Evolutionary conservation across 2,329 filamentous ascomycete genomes (phyloP).

Genomic region (Cucurbitaria berberidis): DNA sequence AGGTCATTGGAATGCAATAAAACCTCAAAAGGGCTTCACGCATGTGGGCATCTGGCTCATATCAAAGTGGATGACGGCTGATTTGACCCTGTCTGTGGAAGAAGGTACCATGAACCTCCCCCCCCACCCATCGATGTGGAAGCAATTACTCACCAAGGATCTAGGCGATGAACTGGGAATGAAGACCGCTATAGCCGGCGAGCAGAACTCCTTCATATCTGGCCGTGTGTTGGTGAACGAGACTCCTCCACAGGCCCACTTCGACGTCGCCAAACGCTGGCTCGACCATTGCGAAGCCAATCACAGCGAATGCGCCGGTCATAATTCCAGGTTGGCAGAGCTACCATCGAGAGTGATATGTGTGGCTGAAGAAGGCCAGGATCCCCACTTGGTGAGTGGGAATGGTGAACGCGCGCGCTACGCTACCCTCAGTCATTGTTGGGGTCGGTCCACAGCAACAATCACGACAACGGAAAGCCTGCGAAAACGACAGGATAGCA

Average conservation of each 20-base stretch:
- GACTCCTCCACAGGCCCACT: conserved; percentile 1
- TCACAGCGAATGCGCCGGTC: not conserved
- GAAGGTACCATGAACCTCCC: conserved; percentile 1
- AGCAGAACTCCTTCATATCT: not conserved
- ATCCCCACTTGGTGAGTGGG: not conserved
- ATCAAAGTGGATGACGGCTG: not conserved
- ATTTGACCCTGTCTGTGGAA: conserved; percentile 2
- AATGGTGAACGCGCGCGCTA: conserved; percentile 3
- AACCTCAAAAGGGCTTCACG: not conserved
- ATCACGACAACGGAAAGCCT: not conserved
- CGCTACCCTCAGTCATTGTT: conserved; percentile 33
- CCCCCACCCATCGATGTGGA: not conserved
- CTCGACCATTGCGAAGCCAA: conserved; percentile 3
- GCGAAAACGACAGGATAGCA: not conserved
- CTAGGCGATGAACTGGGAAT: conserved; percentile 2
- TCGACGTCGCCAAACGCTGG: conserved; percentile 5
- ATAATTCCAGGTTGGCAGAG: not conserved
- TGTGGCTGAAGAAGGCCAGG: not conserved
- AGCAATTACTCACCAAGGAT: not conserved
- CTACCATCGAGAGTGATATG: conserved; percentile 6
- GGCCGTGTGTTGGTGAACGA: conserved; percentile 1
- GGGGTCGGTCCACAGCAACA: conserved; percentile 34
- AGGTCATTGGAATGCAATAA: not conserved
- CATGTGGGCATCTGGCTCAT: conserved; percentile 1
- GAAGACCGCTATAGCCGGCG: not conserved